phyloP scores from a whole-genome alignment of 2,329 filamentous ascomycete genomes.

The Claviceps capensis region DNA sequence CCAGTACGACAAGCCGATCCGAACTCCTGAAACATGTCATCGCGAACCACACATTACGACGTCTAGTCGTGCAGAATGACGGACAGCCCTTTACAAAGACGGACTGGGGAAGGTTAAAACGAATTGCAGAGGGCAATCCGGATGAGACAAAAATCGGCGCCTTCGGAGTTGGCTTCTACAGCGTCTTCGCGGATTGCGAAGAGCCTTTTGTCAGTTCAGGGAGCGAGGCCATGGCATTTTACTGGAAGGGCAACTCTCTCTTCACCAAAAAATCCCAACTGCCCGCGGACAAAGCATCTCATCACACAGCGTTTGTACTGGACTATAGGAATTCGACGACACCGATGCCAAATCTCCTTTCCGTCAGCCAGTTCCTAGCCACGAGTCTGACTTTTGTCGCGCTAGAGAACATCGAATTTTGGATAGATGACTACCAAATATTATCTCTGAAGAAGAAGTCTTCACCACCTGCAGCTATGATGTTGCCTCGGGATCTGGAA shows the following conservation, averaged over 20 bases:
- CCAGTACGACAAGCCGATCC: slow-evolving; percentile 48
- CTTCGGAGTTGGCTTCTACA: slow-evolving; percentile 97
- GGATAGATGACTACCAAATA: slow-evolving; percentile 76
- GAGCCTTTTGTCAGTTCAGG: slow-evolving; percentile 95
- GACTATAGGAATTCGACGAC: slow-evolving; percentile 86
- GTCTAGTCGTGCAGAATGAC: slow-evolving; percentile 86
- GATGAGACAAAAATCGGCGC: slow-evolving; percentile 99
- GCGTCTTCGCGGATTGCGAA: slow-evolving; percentile 95
- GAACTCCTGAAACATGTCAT: slow-evolving; percentile 71
- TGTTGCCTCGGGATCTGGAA: slow-evolving; percentile 66
- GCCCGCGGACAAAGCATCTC: slow-evolving; percentile 48
- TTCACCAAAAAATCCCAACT: slow-evolving; percentile 80
- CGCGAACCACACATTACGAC: slow-evolving; percentile 70
- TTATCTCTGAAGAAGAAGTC: slow-evolving; percentile 71
- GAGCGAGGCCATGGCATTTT: slow-evolving; percentile 89
- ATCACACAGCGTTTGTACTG: slow-evolving; percentile 81
- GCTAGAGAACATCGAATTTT: slow-evolving; percentile 74
- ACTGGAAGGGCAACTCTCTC: slow-evolving; percentile 97
- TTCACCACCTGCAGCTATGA: slow-evolving; percentile 59
- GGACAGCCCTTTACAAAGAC: slow-evolving; percentile 77
- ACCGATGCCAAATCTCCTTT: slow-evolving; percentile 72
- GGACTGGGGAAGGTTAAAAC: slow-evolving; percentile 86
- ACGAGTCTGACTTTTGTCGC: slow-evolving; percentile 95
- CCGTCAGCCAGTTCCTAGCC: slow-evolving; percentile 80
- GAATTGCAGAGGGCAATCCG: slow-evolving; percentile 97